phyloP scores from a whole-genome alignment of 106 monocot species.

The Apostasia shenzhenica region DNA sequence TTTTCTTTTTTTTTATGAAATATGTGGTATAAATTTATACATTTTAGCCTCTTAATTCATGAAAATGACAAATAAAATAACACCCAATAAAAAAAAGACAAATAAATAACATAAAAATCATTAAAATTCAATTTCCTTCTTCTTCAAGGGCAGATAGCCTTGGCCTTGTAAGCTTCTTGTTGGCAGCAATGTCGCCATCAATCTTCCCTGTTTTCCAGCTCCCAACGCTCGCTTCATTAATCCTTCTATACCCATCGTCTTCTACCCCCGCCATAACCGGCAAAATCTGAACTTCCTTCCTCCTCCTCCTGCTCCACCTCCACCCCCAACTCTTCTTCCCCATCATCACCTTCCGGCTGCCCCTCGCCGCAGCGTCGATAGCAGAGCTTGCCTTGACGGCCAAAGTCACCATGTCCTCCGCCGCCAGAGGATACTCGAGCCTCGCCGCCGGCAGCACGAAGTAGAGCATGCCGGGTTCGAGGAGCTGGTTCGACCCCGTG shows the following conservation, averaged over 20 bases:
- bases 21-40: no score
- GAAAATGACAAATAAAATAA: no score
- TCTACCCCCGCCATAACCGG: not conserved
- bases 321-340: not conserved
- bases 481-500: not conserved
- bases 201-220: not conserved
- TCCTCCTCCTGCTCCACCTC: not conserved
- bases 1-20: no score
- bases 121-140: not conserved
- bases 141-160: not conserved
- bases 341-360: not conserved
- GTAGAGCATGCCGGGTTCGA: constrained; percentile 11
- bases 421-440: constrained; percentile 3
- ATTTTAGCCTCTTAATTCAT: no score
- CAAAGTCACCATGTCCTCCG: constrained; percentile 16
- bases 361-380: not conserved
- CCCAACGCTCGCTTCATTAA: not conserved
- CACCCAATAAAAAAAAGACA: no score
- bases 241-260: not conserved
- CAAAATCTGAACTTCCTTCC: not conserved
- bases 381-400: constrained; percentile 17
- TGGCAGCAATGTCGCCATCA: no score
- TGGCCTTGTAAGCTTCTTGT: not conserved
- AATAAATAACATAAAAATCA: no score
- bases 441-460: constrained; percentile 14